These are phyloP conservation scores for Aurantiochytrium sp. DNA, from an alignment of 108 stramenopile genomes.

Conservation along the genomic window DNA sequence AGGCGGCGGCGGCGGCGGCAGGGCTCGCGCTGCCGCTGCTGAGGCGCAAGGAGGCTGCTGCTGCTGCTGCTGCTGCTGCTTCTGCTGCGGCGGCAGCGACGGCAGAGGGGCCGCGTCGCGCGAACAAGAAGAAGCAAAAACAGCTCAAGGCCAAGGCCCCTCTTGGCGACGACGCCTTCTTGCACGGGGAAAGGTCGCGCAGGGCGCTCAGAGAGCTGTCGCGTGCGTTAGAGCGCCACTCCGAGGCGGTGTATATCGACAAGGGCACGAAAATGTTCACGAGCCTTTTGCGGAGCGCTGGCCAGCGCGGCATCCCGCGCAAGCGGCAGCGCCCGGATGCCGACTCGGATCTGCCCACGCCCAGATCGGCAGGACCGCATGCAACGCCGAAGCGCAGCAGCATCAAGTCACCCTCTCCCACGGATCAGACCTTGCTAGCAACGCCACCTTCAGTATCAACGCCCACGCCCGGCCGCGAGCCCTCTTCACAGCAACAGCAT, in stretches of 20 bases:
- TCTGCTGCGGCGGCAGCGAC: too few relatives aligned
- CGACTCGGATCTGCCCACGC: neutral
- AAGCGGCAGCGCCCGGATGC: neutral
- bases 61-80: too few relatives aligned
- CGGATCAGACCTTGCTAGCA: neutral
- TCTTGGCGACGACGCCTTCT: too few relatives aligned
- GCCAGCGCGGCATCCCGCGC: neutral
- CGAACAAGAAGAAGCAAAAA: too few relatives aligned
- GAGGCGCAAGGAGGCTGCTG: too few relatives aligned
- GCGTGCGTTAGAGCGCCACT: neutral
- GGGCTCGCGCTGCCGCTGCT: too few relatives aligned
- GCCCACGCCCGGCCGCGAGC: too few relatives aligned
- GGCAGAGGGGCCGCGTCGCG: too few relatives aligned
- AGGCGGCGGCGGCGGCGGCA: too few relatives aligned
- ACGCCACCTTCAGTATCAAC: too few relatives aligned
- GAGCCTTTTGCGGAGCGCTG: neutral
- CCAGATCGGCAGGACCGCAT: neutral
- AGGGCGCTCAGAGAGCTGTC: neutral
- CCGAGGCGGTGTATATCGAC: neutral
- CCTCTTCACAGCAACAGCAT: too few relatives aligned
- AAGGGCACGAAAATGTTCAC: neutral
- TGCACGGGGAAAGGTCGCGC: neutral
- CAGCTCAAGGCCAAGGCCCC: too few relatives aligned
- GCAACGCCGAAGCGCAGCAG: neutral
- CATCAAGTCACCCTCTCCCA: neutral